phyloP scores from a whole-genome alignment of 495 filamentous ascomycete species.

The Letharia columbiana region DNA sequence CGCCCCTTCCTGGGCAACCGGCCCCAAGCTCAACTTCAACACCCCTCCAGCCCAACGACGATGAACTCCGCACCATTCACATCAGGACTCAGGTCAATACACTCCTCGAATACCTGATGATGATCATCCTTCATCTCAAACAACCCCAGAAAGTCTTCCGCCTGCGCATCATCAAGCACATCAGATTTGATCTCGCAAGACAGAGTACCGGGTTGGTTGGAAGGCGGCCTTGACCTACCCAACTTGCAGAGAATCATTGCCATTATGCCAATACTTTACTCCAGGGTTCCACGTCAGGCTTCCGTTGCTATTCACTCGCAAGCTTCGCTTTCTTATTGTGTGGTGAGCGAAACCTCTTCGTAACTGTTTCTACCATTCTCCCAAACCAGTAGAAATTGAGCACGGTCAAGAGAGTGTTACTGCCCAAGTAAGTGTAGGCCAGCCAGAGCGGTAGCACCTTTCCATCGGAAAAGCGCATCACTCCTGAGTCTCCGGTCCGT shows the following conservation, averaged over 20 bases:
- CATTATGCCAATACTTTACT: not conserved
- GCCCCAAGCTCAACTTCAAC: too few species aligned
- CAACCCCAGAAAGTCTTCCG: too few species aligned
- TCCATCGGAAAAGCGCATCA: constrained; percentile 37
- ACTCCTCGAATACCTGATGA: too few species aligned
- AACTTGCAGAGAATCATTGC: not conserved
- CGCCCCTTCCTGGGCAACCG: too few species aligned
- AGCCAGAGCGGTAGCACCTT: constrained; percentile 60
- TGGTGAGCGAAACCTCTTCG: constrained; percentile 38
- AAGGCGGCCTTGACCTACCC: not conserved
- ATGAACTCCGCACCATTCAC: too few species aligned
- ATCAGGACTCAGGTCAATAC: too few species aligned
- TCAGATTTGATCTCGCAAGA: too few species aligned
- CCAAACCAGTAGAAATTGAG: constrained; percentile 93
- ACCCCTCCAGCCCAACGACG: too few species aligned
- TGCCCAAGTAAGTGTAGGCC: constrained; percentile 58
- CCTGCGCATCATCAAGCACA: too few species aligned
- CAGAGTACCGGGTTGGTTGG: not conserved
- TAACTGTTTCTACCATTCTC: constrained; percentile 88
- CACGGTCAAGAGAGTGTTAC: constrained; percentile 71
- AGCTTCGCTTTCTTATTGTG: not conserved
- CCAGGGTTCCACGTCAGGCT: not conserved
- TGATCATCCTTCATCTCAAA: too few species aligned
- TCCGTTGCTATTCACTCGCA: constrained; percentile 7
- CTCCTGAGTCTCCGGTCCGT: constrained; percentile 1